A percentile compares a stretch with the other conserved stretches of the same genome.
These are phyloP conservation scores for Emericellopsis terricola DNA, from an alignment of 495 filamentous ascomycete species.

Conservation along the genomic window DNA sequence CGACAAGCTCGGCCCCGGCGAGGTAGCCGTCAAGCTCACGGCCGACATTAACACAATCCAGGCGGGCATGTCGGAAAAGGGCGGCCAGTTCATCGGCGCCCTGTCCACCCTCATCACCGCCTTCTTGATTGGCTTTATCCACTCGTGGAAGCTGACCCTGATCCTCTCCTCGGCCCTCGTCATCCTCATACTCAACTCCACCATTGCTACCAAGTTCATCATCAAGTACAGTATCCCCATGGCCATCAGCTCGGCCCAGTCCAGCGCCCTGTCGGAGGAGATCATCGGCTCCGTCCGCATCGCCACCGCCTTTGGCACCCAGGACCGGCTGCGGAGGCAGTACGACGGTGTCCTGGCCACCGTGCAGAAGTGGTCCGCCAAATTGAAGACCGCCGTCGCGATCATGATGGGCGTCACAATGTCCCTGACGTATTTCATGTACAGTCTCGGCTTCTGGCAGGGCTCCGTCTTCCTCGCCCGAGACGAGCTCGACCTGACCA, in stretches of 20 bases:
- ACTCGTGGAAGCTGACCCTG: slow-evolving; percentile 25
- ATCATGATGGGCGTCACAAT: not conserved
- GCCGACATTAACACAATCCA: slow-evolving; percentile 33
- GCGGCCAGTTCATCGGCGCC: slow-evolving; percentile 20
- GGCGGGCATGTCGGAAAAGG: slow-evolving; percentile 34
- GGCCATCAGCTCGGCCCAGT: slow-evolving; percentile 26
- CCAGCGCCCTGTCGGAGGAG: slow-evolving; percentile 44
- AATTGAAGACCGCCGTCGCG: not conserved
- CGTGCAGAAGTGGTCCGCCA: slow-evolving; percentile 42
- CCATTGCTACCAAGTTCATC: slow-evolving; percentile 11
- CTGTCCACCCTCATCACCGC: slow-evolving; percentile 18
- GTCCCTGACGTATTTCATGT: slow-evolving; percentile 20
- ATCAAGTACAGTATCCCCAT: slow-evolving; percentile 33
- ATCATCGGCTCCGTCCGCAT: slow-evolving; percentile 58
- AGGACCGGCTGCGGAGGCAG: slow-evolving; percentile 8
- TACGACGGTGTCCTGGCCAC: slow-evolving; percentile 45
- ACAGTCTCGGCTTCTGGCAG: slow-evolving; percentile 12
- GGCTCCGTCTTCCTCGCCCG: slow-evolving; percentile 7
- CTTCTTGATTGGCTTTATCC: slow-evolving; percentile 21
- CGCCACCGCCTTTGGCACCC: slow-evolving; percentile 4
- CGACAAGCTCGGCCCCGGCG: slow-evolving; percentile 19
- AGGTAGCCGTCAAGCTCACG: slow-evolving; percentile 28
- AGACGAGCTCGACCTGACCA: slow-evolving; percentile 4
- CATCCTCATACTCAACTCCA: slow-evolving; percentile 20
- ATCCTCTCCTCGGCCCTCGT: slow-evolving; percentile 25